These are phyloP conservation scores for Picea abies DNA, from an alignment of 83 land plant genomes.

Conservation along the genomic window DNA sequence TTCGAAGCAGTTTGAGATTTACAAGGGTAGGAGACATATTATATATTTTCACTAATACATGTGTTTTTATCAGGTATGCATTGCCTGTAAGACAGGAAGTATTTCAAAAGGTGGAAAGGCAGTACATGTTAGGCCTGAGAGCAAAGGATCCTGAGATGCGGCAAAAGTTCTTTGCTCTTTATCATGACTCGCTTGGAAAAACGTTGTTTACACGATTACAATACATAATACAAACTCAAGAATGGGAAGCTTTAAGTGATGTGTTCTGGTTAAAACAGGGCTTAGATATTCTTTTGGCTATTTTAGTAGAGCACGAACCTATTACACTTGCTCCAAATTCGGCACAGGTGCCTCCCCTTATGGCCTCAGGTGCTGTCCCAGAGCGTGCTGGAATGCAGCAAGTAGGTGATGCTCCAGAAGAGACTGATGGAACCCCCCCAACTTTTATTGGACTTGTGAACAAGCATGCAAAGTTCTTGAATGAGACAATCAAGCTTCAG, in stretches of 20 bases:
- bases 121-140: constrained; percentile 90
- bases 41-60: neutral
- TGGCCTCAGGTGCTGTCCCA: constrained; percentile 61
- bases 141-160: constrained; percentile 95
- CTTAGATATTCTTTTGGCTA: constrained; percentile 90
- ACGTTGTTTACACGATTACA: constrained; percentile 87
- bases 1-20: neutral
- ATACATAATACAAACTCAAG: constrained; percentile 91
- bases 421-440: constrained; percentile 63
- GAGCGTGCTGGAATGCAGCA: constrained; percentile 68
- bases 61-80: constrained; percentile 56
- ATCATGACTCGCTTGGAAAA: constrained; percentile 95
- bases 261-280: constrained; percentile 99
- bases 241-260: constrained; percentile 99
- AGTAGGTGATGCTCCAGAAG: constrained; percentile 57
- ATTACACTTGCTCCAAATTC: constrained; percentile 99
- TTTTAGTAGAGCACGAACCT: constrained; percentile 89
- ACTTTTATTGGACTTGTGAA: constrained; percentile 74
- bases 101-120: constrained; percentile 92
- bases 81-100: constrained; percentile 84
- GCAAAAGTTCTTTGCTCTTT: constrained; percentile 81
- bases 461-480: constrained; percentile 89
- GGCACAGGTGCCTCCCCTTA: constrained; percentile 85
- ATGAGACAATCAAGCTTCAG: constrained; percentile 92
- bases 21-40: neutral